Conservation (phyloP, 441 rosid species). For the Populus tomentosa region DNA sequence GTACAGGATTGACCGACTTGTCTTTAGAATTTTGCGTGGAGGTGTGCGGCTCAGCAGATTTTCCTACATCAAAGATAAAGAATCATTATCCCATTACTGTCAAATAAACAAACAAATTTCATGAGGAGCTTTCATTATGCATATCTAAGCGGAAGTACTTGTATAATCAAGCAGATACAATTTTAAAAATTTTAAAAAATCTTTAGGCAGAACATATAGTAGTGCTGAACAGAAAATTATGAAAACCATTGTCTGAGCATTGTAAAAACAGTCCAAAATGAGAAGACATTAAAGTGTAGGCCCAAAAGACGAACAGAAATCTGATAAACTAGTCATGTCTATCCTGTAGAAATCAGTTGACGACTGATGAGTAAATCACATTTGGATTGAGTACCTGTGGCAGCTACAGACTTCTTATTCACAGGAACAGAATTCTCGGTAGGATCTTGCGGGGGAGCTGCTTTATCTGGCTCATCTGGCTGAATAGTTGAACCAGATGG, state of each 20-base stretch:
- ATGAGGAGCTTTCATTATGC: not conserved
- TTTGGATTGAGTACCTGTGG: constrained; percentile 36
- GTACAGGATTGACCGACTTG: constrained; percentile 16
- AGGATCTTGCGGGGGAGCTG: constrained; percentile 28
- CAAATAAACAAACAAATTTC: not conserved
- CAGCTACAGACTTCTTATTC: constrained; percentile 34
- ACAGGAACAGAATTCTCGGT: constrained; percentile 23
- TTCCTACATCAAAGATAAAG: constrained; percentile 37
- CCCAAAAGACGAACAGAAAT: not conserved
- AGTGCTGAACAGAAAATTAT: not conserved
- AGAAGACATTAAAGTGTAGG: not conserved
- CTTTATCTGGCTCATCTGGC: constrained; percentile 42
- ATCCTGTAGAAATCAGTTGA: not conserved
- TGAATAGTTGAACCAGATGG: constrained; percentile 50
- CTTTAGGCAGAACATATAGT: not conserved
- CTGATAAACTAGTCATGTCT: not conserved
- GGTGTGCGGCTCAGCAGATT: constrained; percentile 37
- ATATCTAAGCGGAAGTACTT: not conserved
- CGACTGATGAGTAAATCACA: not conserved
- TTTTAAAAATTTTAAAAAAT: not conserved
- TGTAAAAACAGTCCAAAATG: not conserved
- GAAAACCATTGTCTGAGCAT: not conserved
- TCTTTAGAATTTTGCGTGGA: constrained; percentile 33
- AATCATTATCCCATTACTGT: not conserved
- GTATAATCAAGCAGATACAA: not conserved